Evolutionary conservation across 805 yeast genomes (phyloP).

Genomic region (Lipomyces sp.): DNA sequence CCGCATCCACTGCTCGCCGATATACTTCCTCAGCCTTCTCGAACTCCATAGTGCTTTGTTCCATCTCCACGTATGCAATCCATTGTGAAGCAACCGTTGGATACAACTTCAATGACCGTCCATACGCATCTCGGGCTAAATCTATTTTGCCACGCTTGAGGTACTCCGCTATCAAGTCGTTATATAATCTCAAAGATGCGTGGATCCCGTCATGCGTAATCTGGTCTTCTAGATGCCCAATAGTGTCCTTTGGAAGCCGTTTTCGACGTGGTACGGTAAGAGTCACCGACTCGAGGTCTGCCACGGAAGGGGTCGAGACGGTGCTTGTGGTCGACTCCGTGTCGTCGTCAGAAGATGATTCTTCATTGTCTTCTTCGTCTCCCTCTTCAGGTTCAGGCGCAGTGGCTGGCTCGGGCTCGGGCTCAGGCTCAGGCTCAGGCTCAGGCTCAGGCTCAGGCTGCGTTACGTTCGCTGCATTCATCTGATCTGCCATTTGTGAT

Average conservation of each 20-base stretch:
- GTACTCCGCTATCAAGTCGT: slow-evolving; percentile 44
- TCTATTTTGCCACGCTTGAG: slow-evolving; percentile 63
- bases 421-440: background rate
- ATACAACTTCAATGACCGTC: slow-evolving; percentile 64
- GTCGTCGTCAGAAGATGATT: slow-evolving; percentile 15
- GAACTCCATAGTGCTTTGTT: slow-evolving; percentile 67
- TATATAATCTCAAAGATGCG: slow-evolving; percentile 20
- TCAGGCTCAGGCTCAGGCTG: background rate
- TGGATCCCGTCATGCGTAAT: slow-evolving; percentile 16
- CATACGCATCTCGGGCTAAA: slow-evolving; percentile 62
- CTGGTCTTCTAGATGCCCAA: slow-evolving; percentile 61
- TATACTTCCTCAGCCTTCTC: slow-evolving; percentile 69
- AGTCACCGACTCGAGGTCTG: slow-evolving; percentile 16
- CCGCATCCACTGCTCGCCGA: slow-evolving; percentile 46
- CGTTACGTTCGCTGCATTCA: background rate
- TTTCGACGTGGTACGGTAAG: slow-evolving; percentile 33
- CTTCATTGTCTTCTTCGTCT: slow-evolving; percentile 4
- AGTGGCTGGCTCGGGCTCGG: background rate
- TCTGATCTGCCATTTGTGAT: background rate
- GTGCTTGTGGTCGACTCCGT: slow-evolving; percentile 13
- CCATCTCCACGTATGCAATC: slow-evolving; percentile 71
- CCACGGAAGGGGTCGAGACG: slow-evolving; percentile 20
- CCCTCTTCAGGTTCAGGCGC: background rate
- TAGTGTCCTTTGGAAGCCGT: slow-evolving; percentile 53
- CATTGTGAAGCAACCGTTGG: slow-evolving; percentile 58